Conservation (phyloP, 163 green algal genomes). For the Chlamydomonas reinhardtii region DNA sequence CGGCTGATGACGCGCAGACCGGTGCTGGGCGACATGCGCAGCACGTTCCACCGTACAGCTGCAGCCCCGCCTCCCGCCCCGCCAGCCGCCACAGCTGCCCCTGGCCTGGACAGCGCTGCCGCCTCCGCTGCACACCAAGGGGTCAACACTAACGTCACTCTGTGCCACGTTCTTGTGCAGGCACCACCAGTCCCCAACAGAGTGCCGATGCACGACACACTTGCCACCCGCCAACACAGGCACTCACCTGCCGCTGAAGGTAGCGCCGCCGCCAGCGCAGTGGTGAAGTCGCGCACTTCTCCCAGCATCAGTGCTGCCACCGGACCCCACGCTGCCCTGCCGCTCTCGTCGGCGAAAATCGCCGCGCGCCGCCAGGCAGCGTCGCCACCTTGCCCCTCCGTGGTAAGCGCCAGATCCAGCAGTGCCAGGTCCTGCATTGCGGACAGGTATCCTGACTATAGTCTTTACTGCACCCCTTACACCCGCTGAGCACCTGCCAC, state of each 20-base stretch:
- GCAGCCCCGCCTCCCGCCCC: background rate
- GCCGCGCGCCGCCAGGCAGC: constrained; percentile 36
- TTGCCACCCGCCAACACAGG: background rate
- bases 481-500: too few species aligned
- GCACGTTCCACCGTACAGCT: constrained; percentile 60
- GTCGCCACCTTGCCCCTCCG: constrained; percentile 37
- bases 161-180: too few species aligned
- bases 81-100: background rate
- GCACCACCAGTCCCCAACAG: too few species aligned
- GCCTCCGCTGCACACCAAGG: constrained; percentile 14
- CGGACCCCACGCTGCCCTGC: constrained; percentile 55
- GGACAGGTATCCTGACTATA: too few species aligned
- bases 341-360: constrained; percentile 66
- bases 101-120: background rate
- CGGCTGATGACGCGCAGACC: constrained; percentile 38
- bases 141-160: background rate
- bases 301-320: constrained; percentile 56
- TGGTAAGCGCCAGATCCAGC: constrained; percentile 50
- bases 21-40: constrained; percentile 41
- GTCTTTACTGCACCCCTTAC: too few species aligned
- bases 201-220: background rate
- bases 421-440: constrained; percentile 50
- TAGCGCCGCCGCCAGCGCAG: constrained; percentile 54
- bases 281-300: constrained; percentile 59
- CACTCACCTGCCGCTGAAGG: constrained; percentile 32